Percentiles rank a stretch among this genome's conserved stretches.
phyloP scores from a whole-genome alignment of 192 early-diverging fungal genomes.

The Spizellomyces sp. region DNA sequence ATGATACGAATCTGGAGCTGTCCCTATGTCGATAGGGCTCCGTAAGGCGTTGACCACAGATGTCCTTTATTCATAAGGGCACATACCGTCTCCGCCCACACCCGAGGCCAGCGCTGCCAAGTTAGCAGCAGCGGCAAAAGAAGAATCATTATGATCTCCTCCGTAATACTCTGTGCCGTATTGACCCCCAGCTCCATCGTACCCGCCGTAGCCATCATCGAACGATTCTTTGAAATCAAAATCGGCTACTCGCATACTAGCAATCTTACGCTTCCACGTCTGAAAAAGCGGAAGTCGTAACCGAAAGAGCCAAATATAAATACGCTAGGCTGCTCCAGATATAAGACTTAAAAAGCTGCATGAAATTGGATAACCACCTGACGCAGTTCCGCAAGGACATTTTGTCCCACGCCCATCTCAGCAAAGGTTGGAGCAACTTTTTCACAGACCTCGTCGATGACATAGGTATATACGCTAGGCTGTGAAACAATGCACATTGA shows the following conservation, averaged over 20 bases:
- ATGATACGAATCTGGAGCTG: conserved; percentile 1
- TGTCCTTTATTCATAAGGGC: no score
- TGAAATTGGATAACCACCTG: conserved; percentile 53
- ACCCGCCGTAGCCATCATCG: conserved; percentile 17
- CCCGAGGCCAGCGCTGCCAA: conserved; percentile 8
- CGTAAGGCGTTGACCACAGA: no score
- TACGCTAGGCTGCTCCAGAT: background rate
- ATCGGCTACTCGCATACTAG: conserved; percentile 49
- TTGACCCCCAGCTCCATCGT: conserved; percentile 2
- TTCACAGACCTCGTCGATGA: conserved; percentile 93
- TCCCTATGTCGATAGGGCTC: background rate
- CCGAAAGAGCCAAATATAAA: background rate
- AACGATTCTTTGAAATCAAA: conserved; percentile 28
- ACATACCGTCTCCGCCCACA: no score
- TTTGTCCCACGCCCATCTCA: conserved; percentile 85
- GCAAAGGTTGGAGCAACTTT: conserved; percentile 87
- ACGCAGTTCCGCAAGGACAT: conserved; percentile 83
- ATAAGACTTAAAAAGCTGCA: background rate
- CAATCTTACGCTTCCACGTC: conserved; percentile 66
- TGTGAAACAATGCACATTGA: conserved; percentile 2
- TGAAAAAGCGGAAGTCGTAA: conserved; percentile 9
- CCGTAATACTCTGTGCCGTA: no score
- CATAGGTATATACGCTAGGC: conserved; percentile 67
- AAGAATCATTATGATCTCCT: no score
- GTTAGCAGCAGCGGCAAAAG: background rate